These are phyloP conservation scores for Rhodosporidiobolus odoratus DNA, from an alignment of 768 basidiomycete genomes.

Conservation along the genomic window DNA sequence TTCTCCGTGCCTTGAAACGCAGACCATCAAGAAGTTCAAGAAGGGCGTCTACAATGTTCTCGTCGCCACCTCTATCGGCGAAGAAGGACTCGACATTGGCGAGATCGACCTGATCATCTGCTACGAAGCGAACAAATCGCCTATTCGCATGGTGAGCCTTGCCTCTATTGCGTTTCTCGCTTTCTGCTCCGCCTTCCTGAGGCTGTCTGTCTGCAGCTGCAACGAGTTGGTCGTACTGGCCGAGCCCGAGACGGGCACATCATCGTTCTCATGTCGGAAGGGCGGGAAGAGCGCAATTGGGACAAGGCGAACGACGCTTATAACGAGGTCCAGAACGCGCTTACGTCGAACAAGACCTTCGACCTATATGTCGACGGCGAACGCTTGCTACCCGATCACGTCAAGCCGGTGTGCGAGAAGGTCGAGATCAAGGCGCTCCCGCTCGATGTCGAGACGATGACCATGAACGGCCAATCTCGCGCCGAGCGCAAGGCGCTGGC, in stretches of 20 bases:
- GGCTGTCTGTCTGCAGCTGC: constrained; percentile 57
- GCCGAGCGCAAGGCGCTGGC: constrained; percentile 25
- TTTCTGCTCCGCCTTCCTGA: background rate
- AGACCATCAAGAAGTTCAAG: constrained; percentile 87
- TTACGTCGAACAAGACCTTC: constrained; percentile 70
- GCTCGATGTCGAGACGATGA: constrained; percentile 27
- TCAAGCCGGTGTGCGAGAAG: constrained; percentile 49
- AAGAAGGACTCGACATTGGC: constrained; percentile 97
- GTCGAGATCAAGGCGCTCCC: constrained; percentile 32
- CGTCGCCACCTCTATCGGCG: constrained; percentile 93
- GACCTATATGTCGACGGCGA: constrained; percentile 91
- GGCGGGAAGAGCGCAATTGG: constrained; percentile 84
- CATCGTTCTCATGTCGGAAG: constrained; percentile 84
- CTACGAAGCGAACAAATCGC: constrained; percentile 92
- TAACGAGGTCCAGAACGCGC: constrained; percentile 78
- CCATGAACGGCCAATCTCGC: constrained; percentile 27
- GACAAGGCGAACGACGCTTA: constrained; percentile 80
- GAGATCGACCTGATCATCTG: constrained; percentile 93
- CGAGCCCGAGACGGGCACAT: constrained; percentile 82
- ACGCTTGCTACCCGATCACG: constrained; percentile 70
- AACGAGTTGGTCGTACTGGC: constrained; percentile 91
- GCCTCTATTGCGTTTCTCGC: background rate
- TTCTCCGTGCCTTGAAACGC: background rate
- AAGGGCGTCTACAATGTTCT: constrained; percentile 80
- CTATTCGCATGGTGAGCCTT: constrained; percentile 80